phyloP scores from a whole-genome alignment of 495 filamentous ascomycete species.

The Hyaloscypha hepaticicola region DNA sequence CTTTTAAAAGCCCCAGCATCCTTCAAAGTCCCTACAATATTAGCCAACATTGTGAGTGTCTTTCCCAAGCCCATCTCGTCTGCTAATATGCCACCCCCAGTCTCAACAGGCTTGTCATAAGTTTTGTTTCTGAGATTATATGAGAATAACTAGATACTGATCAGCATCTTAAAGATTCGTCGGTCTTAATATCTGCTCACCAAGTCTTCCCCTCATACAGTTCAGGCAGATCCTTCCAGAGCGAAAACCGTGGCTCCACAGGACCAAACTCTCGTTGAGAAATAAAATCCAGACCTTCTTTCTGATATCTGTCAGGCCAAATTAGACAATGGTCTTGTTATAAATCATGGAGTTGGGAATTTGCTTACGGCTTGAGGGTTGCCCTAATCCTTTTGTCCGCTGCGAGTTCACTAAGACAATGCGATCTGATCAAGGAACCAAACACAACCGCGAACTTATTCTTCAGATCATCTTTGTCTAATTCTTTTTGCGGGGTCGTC shows the following conservation, averaged over 20 bases:
- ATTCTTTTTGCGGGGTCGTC: too few relatives aligned
- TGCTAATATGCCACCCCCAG: constrained; percentile 63
- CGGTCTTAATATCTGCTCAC: background rate
- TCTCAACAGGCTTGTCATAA: background rate
- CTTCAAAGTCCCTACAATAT: background rate
- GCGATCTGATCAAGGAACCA: too few relatives aligned
- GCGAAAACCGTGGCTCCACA: background rate
- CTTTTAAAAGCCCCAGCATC: background rate
- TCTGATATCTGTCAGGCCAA: background rate
- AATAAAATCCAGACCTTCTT: background rate
- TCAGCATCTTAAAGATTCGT: too few relatives aligned
- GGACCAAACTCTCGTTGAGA: background rate
- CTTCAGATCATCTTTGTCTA: too few relatives aligned
- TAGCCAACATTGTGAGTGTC: constrained; percentile 40
- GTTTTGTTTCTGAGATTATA: background rate
- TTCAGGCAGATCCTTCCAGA: background rate
- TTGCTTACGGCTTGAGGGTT: too few relatives aligned
- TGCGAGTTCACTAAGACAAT: too few relatives aligned
- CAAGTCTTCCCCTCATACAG: background rate
- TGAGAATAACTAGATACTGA: too few relatives aligned
- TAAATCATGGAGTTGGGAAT: too few relatives aligned
- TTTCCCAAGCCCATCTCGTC: constrained; percentile 96
- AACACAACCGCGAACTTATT: too few relatives aligned
- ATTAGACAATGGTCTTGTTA: too few relatives aligned
- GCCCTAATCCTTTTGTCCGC: too few relatives aligned